Evolutionary conservation across 2,329 filamentous ascomycete genomes (phyloP).

Genomic region (Knufia petricola): DNA sequence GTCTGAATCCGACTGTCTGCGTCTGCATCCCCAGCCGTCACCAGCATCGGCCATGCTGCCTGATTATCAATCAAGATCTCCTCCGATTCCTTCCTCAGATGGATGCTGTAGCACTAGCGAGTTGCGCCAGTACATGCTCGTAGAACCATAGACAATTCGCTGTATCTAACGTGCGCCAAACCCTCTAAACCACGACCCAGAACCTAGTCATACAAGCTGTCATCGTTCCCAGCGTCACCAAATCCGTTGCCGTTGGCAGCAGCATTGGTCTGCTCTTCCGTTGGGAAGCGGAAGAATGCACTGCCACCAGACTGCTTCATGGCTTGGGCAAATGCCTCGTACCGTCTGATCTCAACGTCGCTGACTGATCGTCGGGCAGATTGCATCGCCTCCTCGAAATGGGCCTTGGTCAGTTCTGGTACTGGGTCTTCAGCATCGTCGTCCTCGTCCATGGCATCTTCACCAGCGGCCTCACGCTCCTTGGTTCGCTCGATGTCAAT

Average conservation of each 20-base stretch:
- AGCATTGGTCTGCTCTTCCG: constrained; percentile 44
- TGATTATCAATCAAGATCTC: neutral
- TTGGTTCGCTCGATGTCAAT: constrained; percentile 82
- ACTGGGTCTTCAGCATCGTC: constrained; percentile 77
- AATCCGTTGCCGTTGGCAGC: constrained; percentile 48
- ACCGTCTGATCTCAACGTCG: constrained; percentile 94
- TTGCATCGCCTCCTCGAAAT: constrained; percentile 99
- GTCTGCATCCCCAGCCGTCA: neutral
- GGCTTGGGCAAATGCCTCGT: constrained; percentile 96
- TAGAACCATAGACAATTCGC: neutral
- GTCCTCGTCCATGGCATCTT: constrained; percentile 74
- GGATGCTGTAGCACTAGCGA: neutral
- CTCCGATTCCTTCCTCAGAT: neutral
- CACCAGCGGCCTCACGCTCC: constrained; percentile 75
- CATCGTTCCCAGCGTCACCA: constrained; percentile 83
- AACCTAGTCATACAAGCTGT: constrained; percentile 88
- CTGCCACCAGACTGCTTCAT: constrained; percentile 97
- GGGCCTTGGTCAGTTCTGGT: constrained; percentile 85
- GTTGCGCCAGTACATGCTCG: neutral
- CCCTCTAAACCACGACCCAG: constrained; percentile 9
- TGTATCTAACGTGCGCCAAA: neutral
- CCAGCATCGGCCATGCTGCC: neutral
- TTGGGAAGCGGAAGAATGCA: constrained; percentile 95
- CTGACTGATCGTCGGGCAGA: constrained; percentile 86
- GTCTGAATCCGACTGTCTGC: neutral